Evolutionary conservation across 495 filamentous ascomycete genomes (phyloP), one percentile per base, ranked within the genome.

Genomic region (Podospora comata): DNA sequence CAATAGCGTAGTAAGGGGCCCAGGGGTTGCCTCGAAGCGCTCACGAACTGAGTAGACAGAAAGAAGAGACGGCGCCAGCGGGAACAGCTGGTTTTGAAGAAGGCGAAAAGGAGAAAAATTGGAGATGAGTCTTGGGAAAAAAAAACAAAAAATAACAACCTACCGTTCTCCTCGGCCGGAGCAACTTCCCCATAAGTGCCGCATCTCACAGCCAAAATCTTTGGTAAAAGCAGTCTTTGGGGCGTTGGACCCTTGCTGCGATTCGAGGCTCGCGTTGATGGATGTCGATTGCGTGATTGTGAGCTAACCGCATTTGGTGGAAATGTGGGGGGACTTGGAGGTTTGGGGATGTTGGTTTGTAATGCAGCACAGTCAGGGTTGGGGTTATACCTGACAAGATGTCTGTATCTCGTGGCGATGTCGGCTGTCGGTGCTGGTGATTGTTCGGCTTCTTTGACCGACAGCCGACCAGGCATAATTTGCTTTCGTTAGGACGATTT

Each of bases 271-370:
- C 62, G 64, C 39, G 67, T 66, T 65, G 66, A 68, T 68, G n/a
- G 71, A 69, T 58, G 65, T 62, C 66, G 68, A 76, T 76, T 39
- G 72, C 74, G 74, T 74, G 72, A 76, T 76, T 68, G 4, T 13
- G 19, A 55, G 62, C 74, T 76, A 78, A 59, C 60, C 73, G 2
- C 2, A 34, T 73, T 19, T 26, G 62, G 68, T 7, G 2, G 20
- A 56, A 27, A 39, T 65, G 68, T 66, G 66, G 60, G 64, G 66
- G 39, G 53, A 34, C 16, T 32, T 60, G 4, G n/a, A 16, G 26
- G 18, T 30, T 61, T 68, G 11, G 6, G 57, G 20, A 15, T 3
- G 20, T 20, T 11, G 13, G 58, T 55, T 48, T 48, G 39, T 48
- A 48, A 48, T 48, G 7, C 39, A 48, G 39, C 2, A 48, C 30